A percentile compares a stretch with the other conserved stretches of the same genome.
phyloP scores from a whole-genome alignment of 2,329 filamentous ascomycete species.

The Phyllosticta capitalensis region DNA sequence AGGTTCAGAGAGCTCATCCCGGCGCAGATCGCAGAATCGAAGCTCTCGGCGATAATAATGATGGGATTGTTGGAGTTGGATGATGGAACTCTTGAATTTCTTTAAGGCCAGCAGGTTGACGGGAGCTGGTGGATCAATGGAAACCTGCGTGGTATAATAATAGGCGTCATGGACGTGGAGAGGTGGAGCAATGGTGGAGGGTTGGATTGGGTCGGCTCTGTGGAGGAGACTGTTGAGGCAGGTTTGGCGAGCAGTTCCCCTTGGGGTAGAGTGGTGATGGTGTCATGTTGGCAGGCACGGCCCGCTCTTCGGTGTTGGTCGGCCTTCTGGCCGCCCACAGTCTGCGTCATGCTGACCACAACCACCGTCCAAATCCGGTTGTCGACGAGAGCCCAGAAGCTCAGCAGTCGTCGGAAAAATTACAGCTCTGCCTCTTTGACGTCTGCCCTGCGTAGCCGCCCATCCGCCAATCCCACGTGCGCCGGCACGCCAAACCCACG shows the following conservation, averaged over 20 bases:
- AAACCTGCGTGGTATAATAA: too few relatives aligned
- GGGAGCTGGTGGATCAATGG: too few relatives aligned
- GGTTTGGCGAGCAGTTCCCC: conserved; percentile 9
- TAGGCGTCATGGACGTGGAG: neutral
- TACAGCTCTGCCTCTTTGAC: neutral
- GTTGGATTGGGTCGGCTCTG: too few relatives aligned
- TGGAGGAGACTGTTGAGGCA: too few relatives aligned
- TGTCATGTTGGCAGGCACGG: neutral
- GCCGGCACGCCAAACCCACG: neutral
- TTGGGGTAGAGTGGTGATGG: conserved; percentile 1
- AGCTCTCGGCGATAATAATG: neutral
- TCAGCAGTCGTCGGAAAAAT: conserved; percentile 1
- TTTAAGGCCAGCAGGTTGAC: too few relatives aligned
- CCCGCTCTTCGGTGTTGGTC: neutral
- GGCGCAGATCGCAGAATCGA: neutral
- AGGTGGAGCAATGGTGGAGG: neutral
- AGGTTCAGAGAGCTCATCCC: neutral
- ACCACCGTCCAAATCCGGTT: neutral
- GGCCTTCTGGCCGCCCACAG: conserved; percentile 6
- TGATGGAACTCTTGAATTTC: too few relatives aligned
- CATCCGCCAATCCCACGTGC: too few relatives aligned
- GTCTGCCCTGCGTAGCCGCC: neutral
- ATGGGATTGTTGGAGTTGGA: neutral
- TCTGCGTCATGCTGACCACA: conserved; percentile 7
- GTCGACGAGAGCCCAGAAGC: neutral